A percentile compares a stretch with the other conserved stretches of the same genome.
These are phyloP conservation scores for Paramecium octaurelia DNA, from an alignment of 73 alveolate species.

Conservation along the genomic window DNA sequence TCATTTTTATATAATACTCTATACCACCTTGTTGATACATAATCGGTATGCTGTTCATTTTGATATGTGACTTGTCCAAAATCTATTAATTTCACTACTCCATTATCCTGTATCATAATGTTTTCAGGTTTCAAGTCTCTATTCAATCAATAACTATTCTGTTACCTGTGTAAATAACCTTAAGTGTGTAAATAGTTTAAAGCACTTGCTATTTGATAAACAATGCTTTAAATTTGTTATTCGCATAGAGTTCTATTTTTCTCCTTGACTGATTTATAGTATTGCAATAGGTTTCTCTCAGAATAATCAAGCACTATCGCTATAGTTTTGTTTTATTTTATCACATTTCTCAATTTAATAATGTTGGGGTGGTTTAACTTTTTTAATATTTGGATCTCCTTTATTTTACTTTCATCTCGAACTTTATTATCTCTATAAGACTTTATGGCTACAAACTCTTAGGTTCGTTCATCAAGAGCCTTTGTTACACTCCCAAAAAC, in stretches of 20 bases:
- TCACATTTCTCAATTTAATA: constrained; percentile 23
- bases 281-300: constrained; percentile 11
- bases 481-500: constrained; percentile 23
- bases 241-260: constrained; percentile 30
- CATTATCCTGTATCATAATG: constrained; percentile 40
- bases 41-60: constrained; percentile 32
- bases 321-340: background rate
- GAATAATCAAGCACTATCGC: constrained; percentile 16
- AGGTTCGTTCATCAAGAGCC: constrained; percentile 44
- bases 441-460: constrained; percentile 37
- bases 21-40: constrained; percentile 50
- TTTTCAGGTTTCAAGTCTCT: constrained; percentile 48
- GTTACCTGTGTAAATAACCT: constrained; percentile 18
- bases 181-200: background rate
- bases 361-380: constrained; percentile 34
- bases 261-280: background rate
- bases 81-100: constrained; percentile 33
- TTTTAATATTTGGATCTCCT: constrained; percentile 26
- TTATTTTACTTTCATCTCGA: constrained; percentile 9
- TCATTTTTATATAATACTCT: background rate
- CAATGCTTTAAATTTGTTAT: constrained; percentile 16
- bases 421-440: background rate
- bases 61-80: constrained; percentile 31
- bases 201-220: constrained; percentile 33
- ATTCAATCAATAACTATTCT: background rate